Conservation (phyloP, 2,329 filamentous ascomycete species). For the Polychaeton citri region DNA sequence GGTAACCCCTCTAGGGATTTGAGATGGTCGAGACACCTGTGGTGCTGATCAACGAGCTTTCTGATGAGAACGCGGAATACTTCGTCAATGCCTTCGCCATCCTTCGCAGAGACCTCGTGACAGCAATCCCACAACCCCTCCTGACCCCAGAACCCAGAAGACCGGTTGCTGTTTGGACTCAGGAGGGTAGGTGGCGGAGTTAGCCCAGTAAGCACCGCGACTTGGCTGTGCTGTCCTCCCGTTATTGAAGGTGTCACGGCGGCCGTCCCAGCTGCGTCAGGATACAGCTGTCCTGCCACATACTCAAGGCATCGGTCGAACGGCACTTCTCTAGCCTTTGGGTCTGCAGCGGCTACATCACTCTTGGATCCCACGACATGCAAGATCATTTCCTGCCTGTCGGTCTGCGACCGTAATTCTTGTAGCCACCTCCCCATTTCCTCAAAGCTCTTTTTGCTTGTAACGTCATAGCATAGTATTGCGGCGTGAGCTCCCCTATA, state of each 20-base stretch:
- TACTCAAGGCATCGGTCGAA: slow-evolving; percentile 95
- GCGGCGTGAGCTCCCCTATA: slow-evolving; percentile 92
- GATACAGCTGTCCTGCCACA: slow-evolving; percentile 79
- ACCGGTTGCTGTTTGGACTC: slow-evolving; percentile 37
- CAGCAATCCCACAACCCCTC: slow-evolving; percentile 94
- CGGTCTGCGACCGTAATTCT: slow-evolving; percentile 60
- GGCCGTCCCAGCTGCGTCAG: slow-evolving; percentile 28
- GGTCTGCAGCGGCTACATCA: slow-evolving; percentile 79
- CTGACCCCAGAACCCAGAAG: slow-evolving; percentile 75
- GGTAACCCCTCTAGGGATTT: slow-evolving; percentile 29
- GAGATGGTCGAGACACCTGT: slow-evolving; percentile 41
- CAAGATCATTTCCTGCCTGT: slow-evolving; percentile 51
- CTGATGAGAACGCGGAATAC: slow-evolving; percentile 84
- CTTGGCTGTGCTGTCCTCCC: slow-evolving; percentile 1
- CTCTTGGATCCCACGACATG: slow-evolving; percentile 94
- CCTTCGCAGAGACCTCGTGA: slow-evolving; percentile 90
- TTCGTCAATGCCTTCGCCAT: slow-evolving; percentile 89
- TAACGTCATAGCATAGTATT: slow-evolving; percentile 90
- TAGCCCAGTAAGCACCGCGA: background rate
- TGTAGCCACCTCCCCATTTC: slow-evolving; percentile 89
- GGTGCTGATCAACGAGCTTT: slow-evolving; percentile 63
- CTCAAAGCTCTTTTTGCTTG: slow-evolving; percentile 67
- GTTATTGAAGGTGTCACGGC: slow-evolving; percentile 5
- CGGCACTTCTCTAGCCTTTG: slow-evolving; percentile 64
- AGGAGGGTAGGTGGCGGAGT: slow-evolving; percentile 27